Evolutionary conservation across 257 asterid species (phyloP).

Genomic region (Lithospermum erythrorhizon): DNA sequence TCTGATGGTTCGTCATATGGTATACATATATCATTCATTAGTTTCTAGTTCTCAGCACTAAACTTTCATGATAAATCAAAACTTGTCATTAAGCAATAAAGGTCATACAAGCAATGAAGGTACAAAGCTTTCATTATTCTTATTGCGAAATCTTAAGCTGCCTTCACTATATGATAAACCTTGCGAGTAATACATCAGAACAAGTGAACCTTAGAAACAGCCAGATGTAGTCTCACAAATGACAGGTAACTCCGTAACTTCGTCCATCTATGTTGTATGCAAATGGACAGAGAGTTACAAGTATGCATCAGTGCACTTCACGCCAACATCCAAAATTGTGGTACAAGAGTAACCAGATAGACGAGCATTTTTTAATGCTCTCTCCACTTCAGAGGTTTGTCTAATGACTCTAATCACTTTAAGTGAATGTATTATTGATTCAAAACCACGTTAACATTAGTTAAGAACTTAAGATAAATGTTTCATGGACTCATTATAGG

Average conservation of each 20-base stretch:
- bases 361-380: background rate
- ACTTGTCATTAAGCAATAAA: too few relatives aligned
- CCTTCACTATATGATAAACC: background rate
- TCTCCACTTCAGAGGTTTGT: background rate
- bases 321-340: too few relatives aligned
- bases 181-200: background rate
- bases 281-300: background rate
- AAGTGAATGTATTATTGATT: background rate
- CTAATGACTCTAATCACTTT: background rate
- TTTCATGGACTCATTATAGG: background rate
- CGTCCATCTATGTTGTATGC: background rate
- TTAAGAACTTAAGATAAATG: background rate
- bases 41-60: background rate
- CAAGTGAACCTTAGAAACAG: background rate
- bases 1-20: background rate
- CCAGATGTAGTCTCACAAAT: background rate
- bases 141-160: background rate
- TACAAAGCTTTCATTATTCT: background rate
- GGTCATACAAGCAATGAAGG: background rate
- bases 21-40: too few relatives aligned
- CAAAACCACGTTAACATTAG: background rate
- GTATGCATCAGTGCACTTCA: background rate
- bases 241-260: background rate
- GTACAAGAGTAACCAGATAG: background rate
- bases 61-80: background rate